Conservation (phyloP, 495 filamentous ascomycete genomes). For the Aspergillus hancockii region DNA sequence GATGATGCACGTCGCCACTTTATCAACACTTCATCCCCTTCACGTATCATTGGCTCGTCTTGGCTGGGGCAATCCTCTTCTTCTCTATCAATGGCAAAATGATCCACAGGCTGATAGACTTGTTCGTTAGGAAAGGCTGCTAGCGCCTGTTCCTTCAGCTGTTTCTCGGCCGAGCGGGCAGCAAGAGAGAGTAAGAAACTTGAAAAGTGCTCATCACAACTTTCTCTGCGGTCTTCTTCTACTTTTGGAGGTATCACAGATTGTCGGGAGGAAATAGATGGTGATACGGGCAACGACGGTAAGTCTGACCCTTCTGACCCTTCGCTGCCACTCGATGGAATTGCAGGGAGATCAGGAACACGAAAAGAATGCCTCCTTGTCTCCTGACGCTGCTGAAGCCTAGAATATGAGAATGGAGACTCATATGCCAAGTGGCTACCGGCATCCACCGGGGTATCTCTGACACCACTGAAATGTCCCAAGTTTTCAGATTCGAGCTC, state of each 20-base stretch:
- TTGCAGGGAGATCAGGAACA: constrained; percentile 53
- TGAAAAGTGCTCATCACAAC: constrained; percentile 68
- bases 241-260: constrained; percentile 39
- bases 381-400: constrained; percentile 41
- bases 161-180: constrained; percentile 71
- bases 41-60: constrained; percentile 41
- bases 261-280: constrained; percentile 41
- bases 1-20: constrained; percentile 46
- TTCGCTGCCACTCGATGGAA: constrained; percentile 58
- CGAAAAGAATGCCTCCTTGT: constrained; percentile 55
- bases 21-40: constrained; percentile 29
- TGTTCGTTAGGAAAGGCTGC: constrained; percentile 71
- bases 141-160: constrained; percentile 67
- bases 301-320: constrained; percentile 49
- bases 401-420: constrained; percentile 50
- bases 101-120: constrained; percentile 60
- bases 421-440: constrained; percentile 25
- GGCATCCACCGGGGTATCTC: background rate
- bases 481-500: constrained; percentile 13
- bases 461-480: constrained; percentile 1
- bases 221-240: constrained; percentile 50
- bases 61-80: constrained; percentile 43
- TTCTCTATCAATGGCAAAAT: constrained; percentile 58
- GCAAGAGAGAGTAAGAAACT: constrained; percentile 76
- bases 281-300: constrained; percentile 51